A percentile compares a stretch with the other conserved stretches of the same genome.
Conservation (phyloP, 306 rosid species). For the Casuarina glauca region DNA sequence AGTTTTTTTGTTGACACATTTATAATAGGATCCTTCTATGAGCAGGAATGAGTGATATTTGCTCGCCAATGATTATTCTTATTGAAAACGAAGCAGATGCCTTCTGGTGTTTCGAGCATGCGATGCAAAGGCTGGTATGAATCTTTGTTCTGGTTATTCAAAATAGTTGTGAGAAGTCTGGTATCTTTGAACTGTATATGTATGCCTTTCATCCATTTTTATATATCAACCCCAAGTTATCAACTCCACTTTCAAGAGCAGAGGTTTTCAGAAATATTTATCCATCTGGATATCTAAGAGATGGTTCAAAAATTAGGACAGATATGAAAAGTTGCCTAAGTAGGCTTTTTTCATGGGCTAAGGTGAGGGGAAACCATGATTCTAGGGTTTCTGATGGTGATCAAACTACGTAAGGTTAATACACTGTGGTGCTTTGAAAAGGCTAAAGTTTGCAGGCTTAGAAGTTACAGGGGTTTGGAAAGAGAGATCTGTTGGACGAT, state of each 20-base stretch:
- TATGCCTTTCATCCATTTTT: neutral
- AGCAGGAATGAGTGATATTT: constrained; percentile 97
- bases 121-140: constrained; percentile 94
- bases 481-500: neutral
- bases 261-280: neutral
- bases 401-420: neutral
- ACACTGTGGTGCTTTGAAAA: neutral
- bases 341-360: neutral
- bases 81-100: constrained; percentile 85
- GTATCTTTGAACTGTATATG: neutral
- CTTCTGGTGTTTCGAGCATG: constrained; percentile 91
- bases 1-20: constrained; percentile 23
- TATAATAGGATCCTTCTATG: constrained; percentile 22
- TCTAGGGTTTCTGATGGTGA: neutral
- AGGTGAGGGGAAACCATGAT: neutral
- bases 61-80: constrained; percentile 86
- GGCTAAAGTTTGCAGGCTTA: neutral
- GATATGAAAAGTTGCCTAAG: neutral
- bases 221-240: neutral
- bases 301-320: neutral
- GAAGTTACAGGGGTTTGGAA: constrained; percentile 1
- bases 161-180: neutral
- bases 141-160: neutral
- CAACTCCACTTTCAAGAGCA: neutral
- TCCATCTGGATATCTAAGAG: constrained; percentile 1